Conservation (phyloP, 2,329 filamentous ascomycete genomes). For the Microcyclosporella mali region DNA sequence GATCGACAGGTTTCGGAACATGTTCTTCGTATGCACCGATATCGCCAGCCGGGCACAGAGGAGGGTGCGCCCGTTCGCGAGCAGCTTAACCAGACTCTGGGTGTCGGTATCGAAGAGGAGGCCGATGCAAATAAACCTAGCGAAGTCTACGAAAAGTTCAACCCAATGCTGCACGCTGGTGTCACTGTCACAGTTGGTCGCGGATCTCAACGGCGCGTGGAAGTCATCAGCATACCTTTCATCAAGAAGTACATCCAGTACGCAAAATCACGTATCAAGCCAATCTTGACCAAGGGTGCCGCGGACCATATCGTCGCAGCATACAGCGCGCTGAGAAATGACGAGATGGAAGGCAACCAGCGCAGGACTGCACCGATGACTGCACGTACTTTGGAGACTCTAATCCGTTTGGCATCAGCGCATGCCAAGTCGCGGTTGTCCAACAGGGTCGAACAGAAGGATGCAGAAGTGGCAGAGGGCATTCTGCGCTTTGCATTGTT, state of each 20-base stretch:
- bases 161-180: constrained; percentile 89
- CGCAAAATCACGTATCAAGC: constrained; percentile 85
- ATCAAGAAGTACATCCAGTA: constrained; percentile 99
- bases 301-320: constrained; percentile 85
- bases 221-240: constrained; percentile 92
- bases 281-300: constrained; percentile 81
- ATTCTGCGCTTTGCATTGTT: constrained; percentile 93
- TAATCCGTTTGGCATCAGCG: constrained; percentile 95
- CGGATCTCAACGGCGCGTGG: constrained; percentile 67
- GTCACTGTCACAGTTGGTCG: constrained; percentile 71
- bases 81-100: constrained; percentile 73
- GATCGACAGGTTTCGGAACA: constrained; percentile 93
- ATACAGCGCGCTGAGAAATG: constrained; percentile 89
- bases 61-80: constrained; percentile 93
- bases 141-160: constrained; percentile 93
- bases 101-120: constrained; percentile 75
- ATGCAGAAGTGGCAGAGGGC: constrained; percentile 78
- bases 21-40: constrained; percentile 93
- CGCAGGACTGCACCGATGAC: constrained; percentile 92
- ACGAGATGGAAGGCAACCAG: constrained; percentile 91
- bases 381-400: constrained; percentile 90
- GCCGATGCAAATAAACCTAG: constrained; percentile 67
- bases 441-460: constrained; percentile 78
- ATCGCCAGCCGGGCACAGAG: constrained; percentile 84
- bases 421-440: constrained; percentile 91